phyloP scores from a whole-genome alignment of 179 eudicot genomes.

The Silene vulgaris region DNA sequence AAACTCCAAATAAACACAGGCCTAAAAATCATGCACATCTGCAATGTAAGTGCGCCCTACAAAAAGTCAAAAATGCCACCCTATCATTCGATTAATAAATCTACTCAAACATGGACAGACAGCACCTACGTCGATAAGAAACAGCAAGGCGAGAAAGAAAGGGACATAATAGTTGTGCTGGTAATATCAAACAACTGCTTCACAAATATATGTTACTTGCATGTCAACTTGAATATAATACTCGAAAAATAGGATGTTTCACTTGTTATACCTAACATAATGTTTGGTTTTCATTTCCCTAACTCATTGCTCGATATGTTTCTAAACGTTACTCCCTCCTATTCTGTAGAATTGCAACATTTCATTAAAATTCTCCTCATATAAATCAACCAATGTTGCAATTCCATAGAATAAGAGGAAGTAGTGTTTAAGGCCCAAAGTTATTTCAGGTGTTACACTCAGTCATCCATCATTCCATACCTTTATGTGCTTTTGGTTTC shows the following conservation, averaged over 20 bases:
- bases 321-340: background rate
- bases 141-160: too few species aligned
- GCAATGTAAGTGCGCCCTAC: background rate
- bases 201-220: background rate
- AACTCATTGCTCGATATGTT: background rate
- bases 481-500: background rate
- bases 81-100: background rate
- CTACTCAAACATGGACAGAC: background rate
- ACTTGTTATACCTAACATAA: background rate
- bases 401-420: too few species aligned
- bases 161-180: background rate
- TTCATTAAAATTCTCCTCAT: too few species aligned
- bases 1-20: background rate
- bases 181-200: background rate
- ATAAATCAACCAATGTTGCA: too few species aligned
- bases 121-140: too few species aligned
- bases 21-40: background rate
- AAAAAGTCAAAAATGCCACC: background rate
- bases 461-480: background rate
- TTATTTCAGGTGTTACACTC: background rate
- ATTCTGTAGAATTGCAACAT: too few species aligned
- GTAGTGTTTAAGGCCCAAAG: background rate
- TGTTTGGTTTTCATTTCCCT: background rate
- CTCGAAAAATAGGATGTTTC: background rate
- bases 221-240: background rate